Conservation (phyloP, 331 rosid species). For the Malus hybrid region DNA sequence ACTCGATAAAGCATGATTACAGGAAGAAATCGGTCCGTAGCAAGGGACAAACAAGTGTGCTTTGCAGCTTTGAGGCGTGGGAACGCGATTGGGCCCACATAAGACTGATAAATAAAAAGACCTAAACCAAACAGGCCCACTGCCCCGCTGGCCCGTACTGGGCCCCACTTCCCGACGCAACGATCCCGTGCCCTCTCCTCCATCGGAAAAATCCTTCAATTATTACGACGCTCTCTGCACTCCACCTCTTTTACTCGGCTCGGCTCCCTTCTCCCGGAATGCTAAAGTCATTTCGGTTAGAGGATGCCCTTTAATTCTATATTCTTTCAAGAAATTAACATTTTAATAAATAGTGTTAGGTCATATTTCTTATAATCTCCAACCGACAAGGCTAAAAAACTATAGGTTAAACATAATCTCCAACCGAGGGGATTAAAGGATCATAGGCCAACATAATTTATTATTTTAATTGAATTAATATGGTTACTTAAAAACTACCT, state of each 20-base stretch:
- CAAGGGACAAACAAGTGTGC: background rate
- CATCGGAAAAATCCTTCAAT: background rate
- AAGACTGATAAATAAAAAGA: background rate
- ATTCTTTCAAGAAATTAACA: too few relatives aligned
- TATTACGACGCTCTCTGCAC: background rate
- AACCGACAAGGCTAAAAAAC: too few relatives aligned
- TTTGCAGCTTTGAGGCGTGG: constrained; percentile 5
- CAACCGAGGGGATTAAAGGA: too few relatives aligned
- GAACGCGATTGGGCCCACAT: background rate
- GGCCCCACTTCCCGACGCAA: constrained; percentile 2
- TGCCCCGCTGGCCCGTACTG: background rate
- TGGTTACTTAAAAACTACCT: too few relatives aligned
- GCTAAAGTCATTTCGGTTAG: too few relatives aligned
- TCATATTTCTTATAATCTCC: too few relatives aligned
- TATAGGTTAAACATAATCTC: too few relatives aligned
- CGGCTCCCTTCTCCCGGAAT: background rate
- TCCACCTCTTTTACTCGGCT: background rate
- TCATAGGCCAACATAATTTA: too few relatives aligned
- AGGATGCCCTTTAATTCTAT: background rate
- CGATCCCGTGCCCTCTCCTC: constrained; percentile 14
- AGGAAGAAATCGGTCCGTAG: background rate
- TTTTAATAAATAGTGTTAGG: too few relatives aligned
- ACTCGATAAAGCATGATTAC: background rate
- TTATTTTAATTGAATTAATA: too few relatives aligned
- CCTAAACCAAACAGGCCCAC: background rate